These are phyloP conservation scores for Sordaria brevicollis DNA, from an alignment of 495 filamentous ascomycete species.

Conservation along the genomic window DNA sequence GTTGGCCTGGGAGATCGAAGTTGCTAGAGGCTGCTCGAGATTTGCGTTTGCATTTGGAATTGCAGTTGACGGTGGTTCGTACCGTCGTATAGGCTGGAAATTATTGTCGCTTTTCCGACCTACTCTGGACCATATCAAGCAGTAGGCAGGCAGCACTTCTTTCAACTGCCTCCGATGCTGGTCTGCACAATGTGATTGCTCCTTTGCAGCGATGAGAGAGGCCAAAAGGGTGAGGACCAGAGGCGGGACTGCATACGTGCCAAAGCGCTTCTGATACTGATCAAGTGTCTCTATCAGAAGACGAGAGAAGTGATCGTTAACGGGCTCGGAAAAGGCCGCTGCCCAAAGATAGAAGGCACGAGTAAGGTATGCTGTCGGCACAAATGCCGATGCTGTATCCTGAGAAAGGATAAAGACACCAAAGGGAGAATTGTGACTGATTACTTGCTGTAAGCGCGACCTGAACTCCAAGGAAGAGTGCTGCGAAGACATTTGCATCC, in stretches of 20 bases:
- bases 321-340: slow-evolving; percentile 2
- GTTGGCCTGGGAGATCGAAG: neutral
- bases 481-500: neutral
- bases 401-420: slow-evolving; percentile 3
- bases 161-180: neutral
- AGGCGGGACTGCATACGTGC: slow-evolving; percentile 9
- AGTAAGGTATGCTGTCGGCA: slow-evolving; percentile 15
- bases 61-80: neutral
- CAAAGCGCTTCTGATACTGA: slow-evolving; percentile 11
- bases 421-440: slow-evolving; percentile 7
- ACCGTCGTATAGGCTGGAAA: neutral
- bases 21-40: neutral
- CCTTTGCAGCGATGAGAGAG: slow-evolving; percentile 4
- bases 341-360: slow-evolving; percentile 15
- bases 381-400: slow-evolving; percentile 1
- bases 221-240: slow-evolving; percentile 7
- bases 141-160: slow-evolving; percentile 1
- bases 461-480: neutral
- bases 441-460: slow-evolving; percentile 5
- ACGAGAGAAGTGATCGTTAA: neutral
- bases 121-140: neutral
- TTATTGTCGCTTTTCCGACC: neutral
- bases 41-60: neutral
- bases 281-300: slow-evolving; percentile 12
- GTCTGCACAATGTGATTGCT: neutral